A percentile compares a stretch with the other conserved stretches of the same genome.
phyloP scores from a whole-genome alignment of 257 asterid genomes.

The Jacaranda copaia region DNA sequence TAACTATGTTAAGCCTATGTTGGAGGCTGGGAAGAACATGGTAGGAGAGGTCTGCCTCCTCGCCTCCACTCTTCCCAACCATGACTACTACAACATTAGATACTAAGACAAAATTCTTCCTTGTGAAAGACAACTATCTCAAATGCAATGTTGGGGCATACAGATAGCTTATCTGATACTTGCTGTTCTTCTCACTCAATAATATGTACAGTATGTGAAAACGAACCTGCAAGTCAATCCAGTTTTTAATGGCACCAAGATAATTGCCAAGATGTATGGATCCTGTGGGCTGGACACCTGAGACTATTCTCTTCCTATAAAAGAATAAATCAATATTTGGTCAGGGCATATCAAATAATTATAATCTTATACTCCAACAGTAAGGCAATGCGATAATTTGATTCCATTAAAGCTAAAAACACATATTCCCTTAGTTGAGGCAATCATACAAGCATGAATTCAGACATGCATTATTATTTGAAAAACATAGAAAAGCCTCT shows the following conservation, averaged over 20 bases:
- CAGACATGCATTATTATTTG: not conserved
- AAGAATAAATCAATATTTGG: slow-evolving; percentile 24
- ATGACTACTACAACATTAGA: not conserved
- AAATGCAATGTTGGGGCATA: not conserved
- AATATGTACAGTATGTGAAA: slow-evolving; percentile 21
- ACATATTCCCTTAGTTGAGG: not conserved
- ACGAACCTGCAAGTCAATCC: slow-evolving; percentile 89
- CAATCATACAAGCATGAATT: not conserved
- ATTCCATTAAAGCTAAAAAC: not conserved
- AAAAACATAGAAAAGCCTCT: not conserved
- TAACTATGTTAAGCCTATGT: too few species aligned
- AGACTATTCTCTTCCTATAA: slow-evolving; percentile 91
- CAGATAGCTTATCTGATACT: slow-evolving; percentile 12
- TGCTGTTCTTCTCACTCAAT: slow-evolving; percentile 22
- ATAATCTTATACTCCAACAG: slow-evolving; percentile 5
- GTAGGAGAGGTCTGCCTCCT: slow-evolving; percentile 3
- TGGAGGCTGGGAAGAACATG: not conserved
- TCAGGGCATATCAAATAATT: slow-evolving; percentile 23
- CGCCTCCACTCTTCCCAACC: slow-evolving; percentile 21
- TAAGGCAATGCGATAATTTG: slow-evolving; percentile 16
- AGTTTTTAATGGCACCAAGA: slow-evolving; percentile 94
- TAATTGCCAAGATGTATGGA: slow-evolving; percentile 95
- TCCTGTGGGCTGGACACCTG: slow-evolving; percentile 99
- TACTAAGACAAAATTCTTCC: slow-evolving; percentile 9
- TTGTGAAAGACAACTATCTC: not conserved